Conservation (phyloP, 2,329 filamentous ascomycete genomes). For the Ilyonectria robusta region DNA sequence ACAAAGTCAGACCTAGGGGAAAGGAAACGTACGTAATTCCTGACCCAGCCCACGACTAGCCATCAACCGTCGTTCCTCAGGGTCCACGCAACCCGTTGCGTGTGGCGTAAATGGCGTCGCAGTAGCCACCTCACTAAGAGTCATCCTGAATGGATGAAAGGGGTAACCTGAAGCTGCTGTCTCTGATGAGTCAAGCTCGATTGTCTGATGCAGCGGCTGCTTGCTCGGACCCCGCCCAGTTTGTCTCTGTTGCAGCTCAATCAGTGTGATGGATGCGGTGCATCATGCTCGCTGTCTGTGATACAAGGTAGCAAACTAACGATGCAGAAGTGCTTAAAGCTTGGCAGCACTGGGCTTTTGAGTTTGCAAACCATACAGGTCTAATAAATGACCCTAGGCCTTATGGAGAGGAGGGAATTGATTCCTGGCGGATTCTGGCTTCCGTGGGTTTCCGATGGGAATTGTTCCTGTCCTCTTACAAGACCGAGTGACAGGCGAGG, state of each 20-base stretch:
- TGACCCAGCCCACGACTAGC: neutral
- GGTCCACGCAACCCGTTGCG: neutral
- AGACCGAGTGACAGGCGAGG: neutral
- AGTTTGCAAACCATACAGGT: neutral
- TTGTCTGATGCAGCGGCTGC: neutral
- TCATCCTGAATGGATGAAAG: neutral
- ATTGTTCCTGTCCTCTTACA: neutral
- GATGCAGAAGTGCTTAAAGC: neutral
- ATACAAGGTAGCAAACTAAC: neutral
- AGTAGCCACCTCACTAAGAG: constrained; percentile 11
- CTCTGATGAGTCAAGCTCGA: neutral
- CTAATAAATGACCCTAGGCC: constrained; percentile 2
- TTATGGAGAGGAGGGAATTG: constrained; percentile 2
- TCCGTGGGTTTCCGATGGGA: constrained; percentile 1
- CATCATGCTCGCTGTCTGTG: neutral
- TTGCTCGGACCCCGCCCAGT: neutral
- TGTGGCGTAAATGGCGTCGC: constrained; percentile 14
- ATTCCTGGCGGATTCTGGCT: neutral
- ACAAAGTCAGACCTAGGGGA: neutral
- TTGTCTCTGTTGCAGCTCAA: neutral
- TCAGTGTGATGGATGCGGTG: neutral
- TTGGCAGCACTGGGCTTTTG: neutral
- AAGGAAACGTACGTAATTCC: neutral
- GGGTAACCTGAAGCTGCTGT: neutral
- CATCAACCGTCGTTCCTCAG: neutral